Evolutionary conservation across 345 rosid genomes (phyloP), one percentile per base, ranked within the genome.

Genomic region (Murraya koenigii): DNA sequence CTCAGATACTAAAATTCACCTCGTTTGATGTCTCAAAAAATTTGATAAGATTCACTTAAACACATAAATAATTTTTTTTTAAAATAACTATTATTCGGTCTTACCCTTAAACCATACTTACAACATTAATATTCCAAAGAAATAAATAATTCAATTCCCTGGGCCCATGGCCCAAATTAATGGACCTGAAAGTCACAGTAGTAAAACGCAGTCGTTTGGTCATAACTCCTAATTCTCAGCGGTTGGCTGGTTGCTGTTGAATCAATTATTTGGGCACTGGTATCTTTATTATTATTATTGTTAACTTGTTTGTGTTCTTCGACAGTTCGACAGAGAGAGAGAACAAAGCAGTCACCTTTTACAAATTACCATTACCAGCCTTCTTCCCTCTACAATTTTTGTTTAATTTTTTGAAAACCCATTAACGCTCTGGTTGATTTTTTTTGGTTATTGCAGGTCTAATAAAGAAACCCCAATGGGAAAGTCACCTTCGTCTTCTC

Each of bases 401-500:
- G 5, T 35, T 58, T 74, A 55, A 32, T 1, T 26, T 39, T 72
- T 41, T 60, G 49, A 69, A 17, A 61, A 55, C 73, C 59, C 54
- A 3, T 33, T 73, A 69, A 23, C 71, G 54, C 72, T 62, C 26
- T 32, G 60, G 36, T 61, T 75, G n/a, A 9, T 26, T 67, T 14
- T 3, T 56, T 14, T 11, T 44, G 47, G 32, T 72, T 80, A 7
- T 80, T 77, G 73, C 81, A 77, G 86, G 80, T 66, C n/a, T 11
- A 47, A 60, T 54, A 60, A 39, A 44, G 15, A 49, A 39, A 8
- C 41, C 59, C 70, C 55, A 71, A 89, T 87, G 90, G 89, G 87
- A 1, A 89, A 89, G 77, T 25, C 73, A 38, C 49, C 49, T 44
- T 84, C 89, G 25, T 81, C 87, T 55, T 87, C 93, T 52, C 55